These are phyloP conservation scores for Amphichorda felina DNA, from an alignment of 2,329 filamentous ascomycete genomes.

Conservation along the genomic window DNA sequence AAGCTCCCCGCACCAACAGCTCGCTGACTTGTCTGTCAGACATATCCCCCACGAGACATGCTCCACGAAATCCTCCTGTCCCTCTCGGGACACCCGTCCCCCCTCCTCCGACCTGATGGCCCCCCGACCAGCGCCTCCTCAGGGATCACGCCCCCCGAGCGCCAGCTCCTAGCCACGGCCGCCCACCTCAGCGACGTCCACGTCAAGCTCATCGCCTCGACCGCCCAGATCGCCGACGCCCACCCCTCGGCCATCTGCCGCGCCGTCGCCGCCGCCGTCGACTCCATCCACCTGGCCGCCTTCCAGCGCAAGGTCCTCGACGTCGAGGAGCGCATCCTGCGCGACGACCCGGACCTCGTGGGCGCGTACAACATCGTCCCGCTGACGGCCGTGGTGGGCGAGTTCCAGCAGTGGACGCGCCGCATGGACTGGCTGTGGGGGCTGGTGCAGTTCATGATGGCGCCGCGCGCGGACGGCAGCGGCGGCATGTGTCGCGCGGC, in stretches of 20 bases:
- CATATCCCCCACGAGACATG: constrained; percentile 40
- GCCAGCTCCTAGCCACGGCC: constrained; percentile 66
- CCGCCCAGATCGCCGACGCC: constrained; percentile 52
- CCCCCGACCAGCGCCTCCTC: constrained; percentile 21
- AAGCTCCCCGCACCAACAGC: not conserved
- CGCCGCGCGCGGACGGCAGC: constrained; percentile 11
- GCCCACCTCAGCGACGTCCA: constrained; percentile 71
- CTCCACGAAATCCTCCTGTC: constrained; percentile 97
- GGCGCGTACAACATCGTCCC: constrained; percentile 92
- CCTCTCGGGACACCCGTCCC: constrained; percentile 85
- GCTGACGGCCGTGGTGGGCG: constrained; percentile 68
- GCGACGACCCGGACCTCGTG: constrained; percentile 65
- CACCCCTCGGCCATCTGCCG: constrained; percentile 79
- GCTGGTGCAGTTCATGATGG: constrained; percentile 56
- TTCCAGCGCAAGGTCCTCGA: constrained; percentile 80
- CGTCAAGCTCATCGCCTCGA: constrained; percentile 55
- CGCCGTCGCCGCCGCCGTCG: constrained; percentile 70
- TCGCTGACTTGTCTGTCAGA: no score
- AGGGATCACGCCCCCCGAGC: constrained; percentile 64
- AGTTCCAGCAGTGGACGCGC: constrained; percentile 81
- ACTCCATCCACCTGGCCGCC: constrained; percentile 59
- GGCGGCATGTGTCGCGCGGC: constrained; percentile 49
- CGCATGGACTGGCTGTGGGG: constrained; percentile 79
- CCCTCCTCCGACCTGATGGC: constrained; percentile 56
- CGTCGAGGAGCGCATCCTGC: constrained; percentile 69